Evolutionary conservation across 768 basidiomycete species (phyloP), one percentile per base, ranked within the genome.

Genomic region (Russula emetica): DNA sequence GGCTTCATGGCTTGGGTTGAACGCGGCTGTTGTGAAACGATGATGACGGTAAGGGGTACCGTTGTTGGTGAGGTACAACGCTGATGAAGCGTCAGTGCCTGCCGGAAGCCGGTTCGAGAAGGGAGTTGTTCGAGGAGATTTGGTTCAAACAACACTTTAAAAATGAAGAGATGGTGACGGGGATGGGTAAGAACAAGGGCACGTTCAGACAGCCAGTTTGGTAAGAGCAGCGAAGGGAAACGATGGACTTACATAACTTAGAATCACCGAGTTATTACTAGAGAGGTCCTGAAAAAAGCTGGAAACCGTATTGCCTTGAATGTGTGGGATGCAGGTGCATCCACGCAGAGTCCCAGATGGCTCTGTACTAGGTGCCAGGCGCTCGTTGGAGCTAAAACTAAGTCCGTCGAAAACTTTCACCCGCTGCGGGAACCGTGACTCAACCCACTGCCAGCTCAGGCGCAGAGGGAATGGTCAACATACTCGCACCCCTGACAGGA

Each of bases 21-120:
- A 69, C 53, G 55, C 54, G 30, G 66, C 67, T 66, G 84, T 82
- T 68, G 80, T 78, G 69, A 81, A 80, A 66, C 74, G 75, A 66
- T 76, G 79, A 71, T 80, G 83, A 74, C 78, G 38, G 51, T 24
- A 47, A 56, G 36, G 40, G 22, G 44, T 57, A 67, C 53, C 34
- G 62, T 55, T 60, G 54, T 26, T 52, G 22, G 59, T 38, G 28
- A 53, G 32, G 40, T 55, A 65, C 54, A 61, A 58, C 24, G 38
- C 22, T 61, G 64, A 49, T 59, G 63, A 52, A 52, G 54, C 55
- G 54, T 53, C 63, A 57, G 32, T 52, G 55, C 63, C 63, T 50
- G 55, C 64, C 60, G 64, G 55, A 13, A 36, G 57, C 59, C 59
- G 63, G 64, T 51, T 55, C 34, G 55, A 65, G 40, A 26, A 55